These are phyloP conservation scores for Lentinula boryana DNA, from an alignment of 768 basidiomycete genomes.

Conservation along the genomic window DNA sequence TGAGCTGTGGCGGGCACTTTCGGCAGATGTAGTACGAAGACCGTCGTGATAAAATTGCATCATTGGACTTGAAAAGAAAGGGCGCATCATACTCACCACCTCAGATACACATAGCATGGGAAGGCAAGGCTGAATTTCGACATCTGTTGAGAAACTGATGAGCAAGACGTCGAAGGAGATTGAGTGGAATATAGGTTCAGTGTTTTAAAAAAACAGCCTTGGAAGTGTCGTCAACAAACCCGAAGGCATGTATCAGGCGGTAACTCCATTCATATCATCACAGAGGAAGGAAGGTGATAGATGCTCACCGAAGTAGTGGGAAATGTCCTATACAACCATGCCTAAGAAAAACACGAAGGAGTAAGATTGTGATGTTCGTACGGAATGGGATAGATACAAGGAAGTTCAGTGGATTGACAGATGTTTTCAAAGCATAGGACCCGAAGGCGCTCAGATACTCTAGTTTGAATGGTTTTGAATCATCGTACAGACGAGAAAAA, in stretches of 20 bases:
- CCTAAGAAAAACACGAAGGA: not conserved
- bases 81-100: conserved; percentile 23
- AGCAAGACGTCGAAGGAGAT: not conserved
- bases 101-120: not conserved
- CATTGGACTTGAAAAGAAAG: conserved; percentile 28
- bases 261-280: conserved; percentile 79
- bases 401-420: conserved; percentile 52
- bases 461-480: conserved; percentile 77
- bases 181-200: conserved; percentile 36
- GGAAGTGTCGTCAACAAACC: conserved; percentile 68
- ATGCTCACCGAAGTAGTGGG: conserved; percentile 25
- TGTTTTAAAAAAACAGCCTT: conserved; percentile 71
- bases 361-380: not conserved
- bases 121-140: not conserved
- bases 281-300: conserved; percentile 12
- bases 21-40: conserved; percentile 82
- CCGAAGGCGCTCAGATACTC: conserved; percentile 76
- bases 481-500: conserved; percentile 34
- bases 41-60: conserved; percentile 82
- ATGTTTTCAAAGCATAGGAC: conserved; percentile 66
- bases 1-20: conserved; percentile 95
- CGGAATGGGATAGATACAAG: not conserved
- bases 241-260: conserved; percentile 61
- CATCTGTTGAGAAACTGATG: not conserved
- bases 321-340: not conserved